Percentiles rank a stretch among this genome's conserved stretches.
Conservation (phyloP, 2,329 filamentous ascomycete species). For the Rhytidhysteron rufulum region DNA sequence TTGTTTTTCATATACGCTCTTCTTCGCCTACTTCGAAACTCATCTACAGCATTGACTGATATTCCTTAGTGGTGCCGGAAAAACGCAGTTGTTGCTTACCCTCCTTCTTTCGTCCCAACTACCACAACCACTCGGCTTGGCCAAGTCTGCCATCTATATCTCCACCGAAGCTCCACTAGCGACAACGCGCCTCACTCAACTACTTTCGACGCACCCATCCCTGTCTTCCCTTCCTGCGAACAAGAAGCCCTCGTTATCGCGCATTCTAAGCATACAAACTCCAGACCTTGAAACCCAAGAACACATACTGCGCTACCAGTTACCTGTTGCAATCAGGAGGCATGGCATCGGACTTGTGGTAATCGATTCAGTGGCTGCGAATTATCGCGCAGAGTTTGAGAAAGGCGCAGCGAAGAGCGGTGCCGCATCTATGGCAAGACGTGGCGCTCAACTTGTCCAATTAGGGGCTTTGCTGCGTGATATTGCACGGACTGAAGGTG, state of each 20-base stretch:
- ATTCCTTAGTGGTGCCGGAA: slow-evolving; percentile 72
- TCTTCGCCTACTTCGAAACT: slow-evolving; percentile 3
- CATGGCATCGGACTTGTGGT: slow-evolving; percentile 78
- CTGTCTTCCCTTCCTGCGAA: slow-evolving; percentile 46
- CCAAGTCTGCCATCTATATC: slow-evolving; percentile 80
- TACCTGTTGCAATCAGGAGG: slow-evolving; percentile 76
- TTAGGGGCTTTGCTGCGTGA: slow-evolving; percentile 72
- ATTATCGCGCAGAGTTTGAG: slow-evolving; percentile 90
- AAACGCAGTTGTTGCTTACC: slow-evolving; percentile 87
- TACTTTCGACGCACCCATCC: slow-evolving; percentile 64
- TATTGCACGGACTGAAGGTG: slow-evolving; percentile 67
- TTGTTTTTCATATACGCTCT: slow-evolving; percentile 4
- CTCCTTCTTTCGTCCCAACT: slow-evolving; percentile 84
- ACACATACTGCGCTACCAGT: slow-evolving; percentile 88
- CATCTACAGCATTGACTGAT: slow-evolving; percentile 6
- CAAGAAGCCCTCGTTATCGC: slow-evolving; percentile 63
- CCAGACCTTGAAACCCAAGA: slow-evolving; percentile 93
- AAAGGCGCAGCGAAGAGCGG: slow-evolving; percentile 42
- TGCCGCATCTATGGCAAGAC: slow-evolving; percentile 61
- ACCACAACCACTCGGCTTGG: slow-evolving; percentile 65
- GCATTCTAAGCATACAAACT: slow-evolving; percentile 75
- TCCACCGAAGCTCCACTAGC: slow-evolving; percentile 86
- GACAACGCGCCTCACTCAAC: slow-evolving; percentile 75
- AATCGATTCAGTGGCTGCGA: slow-evolving; percentile 89
- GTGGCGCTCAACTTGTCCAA: slow-evolving; percentile 72